Evolutionary conservation across 768 basidiomycete species (phyloP).

Genomic region (Cubamyces sp.): DNA sequence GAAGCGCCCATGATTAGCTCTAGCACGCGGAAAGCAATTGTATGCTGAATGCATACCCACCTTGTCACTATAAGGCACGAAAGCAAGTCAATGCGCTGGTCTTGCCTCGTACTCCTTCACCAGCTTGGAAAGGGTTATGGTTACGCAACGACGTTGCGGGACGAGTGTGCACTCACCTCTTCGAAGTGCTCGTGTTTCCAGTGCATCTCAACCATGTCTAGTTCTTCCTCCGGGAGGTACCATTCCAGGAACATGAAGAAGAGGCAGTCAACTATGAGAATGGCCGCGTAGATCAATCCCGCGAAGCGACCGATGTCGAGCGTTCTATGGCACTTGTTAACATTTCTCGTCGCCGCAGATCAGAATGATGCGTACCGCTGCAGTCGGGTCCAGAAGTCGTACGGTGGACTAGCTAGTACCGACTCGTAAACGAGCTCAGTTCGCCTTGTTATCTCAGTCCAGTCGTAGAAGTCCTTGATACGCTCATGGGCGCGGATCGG

Average conservation of each 20-base stretch:
- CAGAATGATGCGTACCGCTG: slow-evolving; percentile 51
- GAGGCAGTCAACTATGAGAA: slow-evolving; percentile 85
- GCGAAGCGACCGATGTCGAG: slow-evolving; percentile 78
- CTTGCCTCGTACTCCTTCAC: slow-evolving; percentile 4
- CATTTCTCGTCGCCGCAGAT: not conserved
- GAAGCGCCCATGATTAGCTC: too few species aligned
- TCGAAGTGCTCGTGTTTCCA: slow-evolving; percentile 54
- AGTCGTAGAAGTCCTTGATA: slow-evolving; percentile 84
- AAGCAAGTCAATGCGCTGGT: too few species aligned
- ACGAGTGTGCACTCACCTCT: slow-evolving; percentile 33
- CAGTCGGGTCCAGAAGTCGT: slow-evolving; percentile 80
- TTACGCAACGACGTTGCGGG: too few species aligned
- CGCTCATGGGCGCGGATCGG: slow-evolving; percentile 76
- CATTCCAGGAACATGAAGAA: slow-evolving; percentile 87
- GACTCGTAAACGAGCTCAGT: slow-evolving; percentile 83
- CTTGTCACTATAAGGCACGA: too few species aligned
- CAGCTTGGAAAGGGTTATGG: not conserved
- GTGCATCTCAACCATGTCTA: slow-evolving; percentile 72
- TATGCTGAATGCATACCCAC: too few species aligned
- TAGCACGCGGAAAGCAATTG: too few species aligned
- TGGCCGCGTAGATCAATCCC: slow-evolving; percentile 87
- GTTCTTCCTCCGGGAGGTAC: slow-evolving; percentile 75
- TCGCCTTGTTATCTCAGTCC: slow-evolving; percentile 76
- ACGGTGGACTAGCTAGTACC: slow-evolving; percentile 62
- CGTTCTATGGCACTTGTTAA: slow-evolving; percentile 50